Base-by-base conservation (phyloP, 306 rosid species). In the Gynostemma pentaphyllum region DNA sequence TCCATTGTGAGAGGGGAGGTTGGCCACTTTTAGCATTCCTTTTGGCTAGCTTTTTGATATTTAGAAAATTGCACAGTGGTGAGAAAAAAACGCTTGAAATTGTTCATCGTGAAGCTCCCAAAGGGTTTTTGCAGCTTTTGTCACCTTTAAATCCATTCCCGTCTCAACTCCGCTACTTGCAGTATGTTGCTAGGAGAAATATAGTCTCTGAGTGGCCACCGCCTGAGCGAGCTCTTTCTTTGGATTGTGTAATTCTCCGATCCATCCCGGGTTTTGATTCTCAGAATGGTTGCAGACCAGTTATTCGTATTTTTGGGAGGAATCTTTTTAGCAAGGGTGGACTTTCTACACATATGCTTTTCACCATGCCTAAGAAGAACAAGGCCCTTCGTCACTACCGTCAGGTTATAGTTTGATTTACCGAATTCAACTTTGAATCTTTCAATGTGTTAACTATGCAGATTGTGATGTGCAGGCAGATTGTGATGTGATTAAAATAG, bases 401-500 rank as follows among this genome's bases (percentile, higher is more conserved):
- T 66, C 98, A 92, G 85, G 98, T 82, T 71, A 26, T 46, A 14
- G 29, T 34, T 49, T 39, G 23, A 32, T 4, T 9, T 10, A 22
- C 27, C 37, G 47, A 13, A 22, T 36, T 67, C 22, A 49, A 23
- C 39, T 32, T 66, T 36, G 15, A 15, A 45, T 23, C 28, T 28
- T 40, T 51, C 39, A 7, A 5, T 56, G 22, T 62, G 11, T 54
- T 30, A 39, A 23, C 52, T 48, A 15, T 24, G 27, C 54, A 53
- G 46, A 63, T 36, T 77, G 19, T 83, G 64, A 60, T 68, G n/a
- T 75, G 83, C 94, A 92, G 98, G 89, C 69, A 67, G 96, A 92
- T 54, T 88, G 95, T 71, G 98, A 85, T 78, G 98, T 92, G 79
- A 92, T 92, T 68, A 92, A 92, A 86, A 85, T 92, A 70, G 98